Conservation (phyloP, 169 alveolate species). For the Condylostoma magnum region DNA sequence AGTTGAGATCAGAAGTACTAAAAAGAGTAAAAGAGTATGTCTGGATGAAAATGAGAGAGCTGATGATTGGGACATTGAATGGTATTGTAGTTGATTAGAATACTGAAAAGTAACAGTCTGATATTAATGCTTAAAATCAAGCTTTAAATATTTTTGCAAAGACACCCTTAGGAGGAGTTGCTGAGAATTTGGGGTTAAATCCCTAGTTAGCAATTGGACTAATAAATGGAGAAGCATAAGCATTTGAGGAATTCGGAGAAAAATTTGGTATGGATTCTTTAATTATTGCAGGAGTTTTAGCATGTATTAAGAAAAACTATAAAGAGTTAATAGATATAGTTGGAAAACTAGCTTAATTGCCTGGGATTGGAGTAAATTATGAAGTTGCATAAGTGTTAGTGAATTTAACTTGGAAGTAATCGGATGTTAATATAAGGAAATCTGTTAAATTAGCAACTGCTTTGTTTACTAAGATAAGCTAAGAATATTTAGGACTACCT, state of each 20-base stretch:
- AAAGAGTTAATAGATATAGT: background rate
- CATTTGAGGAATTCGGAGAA: background rate
- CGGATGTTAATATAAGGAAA: background rate
- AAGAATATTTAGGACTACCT: background rate
- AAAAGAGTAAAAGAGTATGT: conserved; percentile 3
- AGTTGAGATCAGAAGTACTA: background rate
- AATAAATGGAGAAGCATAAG: background rate
- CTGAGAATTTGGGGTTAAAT: background rate
- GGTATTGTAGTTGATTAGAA: background rate
- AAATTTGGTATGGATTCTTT: background rate
- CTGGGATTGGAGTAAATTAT: background rate
- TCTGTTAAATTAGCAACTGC: background rate
- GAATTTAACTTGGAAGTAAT: background rate
- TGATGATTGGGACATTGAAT: background rate
- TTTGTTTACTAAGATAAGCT: background rate
- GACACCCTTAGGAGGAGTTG: conserved; percentile 1
- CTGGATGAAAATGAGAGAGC: background rate
- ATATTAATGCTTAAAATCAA: background rate
- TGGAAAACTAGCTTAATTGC: conserved; percentile 1
- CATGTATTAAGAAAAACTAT: background rate
- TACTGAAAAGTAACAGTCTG: background rate
- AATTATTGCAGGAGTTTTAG: background rate
- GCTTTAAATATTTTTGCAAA: background rate
- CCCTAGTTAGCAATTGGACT: background rate
- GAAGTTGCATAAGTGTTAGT: background rate